Base-by-base conservation (phyloP, 2,329 filamentous ascomycete species). In the Ploettnerulaceae sp. region DNA sequence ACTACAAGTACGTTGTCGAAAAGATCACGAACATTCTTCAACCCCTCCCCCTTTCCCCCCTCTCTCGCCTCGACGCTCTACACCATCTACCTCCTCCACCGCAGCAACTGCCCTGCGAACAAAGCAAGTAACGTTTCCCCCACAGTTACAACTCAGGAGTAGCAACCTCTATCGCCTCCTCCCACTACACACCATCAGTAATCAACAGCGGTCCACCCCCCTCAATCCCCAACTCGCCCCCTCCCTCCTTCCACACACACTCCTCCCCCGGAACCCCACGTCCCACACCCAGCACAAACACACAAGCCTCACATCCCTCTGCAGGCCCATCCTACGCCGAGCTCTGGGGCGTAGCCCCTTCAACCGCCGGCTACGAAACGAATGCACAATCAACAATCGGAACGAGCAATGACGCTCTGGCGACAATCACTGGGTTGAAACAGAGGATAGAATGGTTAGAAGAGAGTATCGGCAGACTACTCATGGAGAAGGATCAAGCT, bases 371-470 rank as follows among this genome's bases (percentile, higher is more conserved):
- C 9, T 49, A 43, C n/a, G 43, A 33, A 0, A 54, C 48, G 36
- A 38, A 44, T 18, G 35, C 14, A 12, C n/a, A 33, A 11, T n/a
- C n/a, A n/a, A 48, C 31, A 7, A 48, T 36, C 20, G 47, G 34
- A 5, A 55, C 53, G n/a, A 52, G 45, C n/a, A 57, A 57, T 28
- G 53, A 58, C 48, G 53, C 57, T 1, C 34, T 59, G 1, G 41
- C 48, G 2, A 57, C 52, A 7, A 55, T 62, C 6, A 47, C 48
- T 11, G 48, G 51, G 2, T 32, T 62, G 24, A 57, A 56, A 32
- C 48, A 51, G 35, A 50, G 58, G 14, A 53, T 61, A 8, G 56
- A 61, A 38, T 56, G 56, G 44, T 45, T 62, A 14, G 59, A 62
- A 35, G 59, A 62, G 37, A 49, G 43, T 15, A 53, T 62, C 14